phyloP scores from a whole-genome alignment of 2,329 filamentous ascomycete genomes.

The Trichoderma endophyticum region DNA sequence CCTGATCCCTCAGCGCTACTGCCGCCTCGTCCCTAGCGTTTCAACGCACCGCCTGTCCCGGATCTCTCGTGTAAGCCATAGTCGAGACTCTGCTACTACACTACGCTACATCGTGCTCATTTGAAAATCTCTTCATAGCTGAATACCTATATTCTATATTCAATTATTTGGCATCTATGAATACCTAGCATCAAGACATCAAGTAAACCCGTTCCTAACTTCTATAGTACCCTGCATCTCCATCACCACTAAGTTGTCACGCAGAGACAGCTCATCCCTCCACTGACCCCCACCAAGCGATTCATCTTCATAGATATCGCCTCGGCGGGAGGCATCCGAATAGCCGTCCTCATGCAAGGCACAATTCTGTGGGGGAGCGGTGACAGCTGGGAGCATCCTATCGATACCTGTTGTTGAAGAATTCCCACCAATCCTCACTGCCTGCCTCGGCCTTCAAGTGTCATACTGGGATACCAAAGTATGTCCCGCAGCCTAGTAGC shows the following conservation, averaged over 20 bases:
- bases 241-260: not conserved
- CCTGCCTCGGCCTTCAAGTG: too few relatives aligned
- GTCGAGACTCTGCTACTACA: not conserved
- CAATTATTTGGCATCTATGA: not conserved
- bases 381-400: not conserved
- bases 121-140: not conserved
- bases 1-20: slow-evolving; percentile 14
- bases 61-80: not conserved
- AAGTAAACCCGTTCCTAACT: not conserved
- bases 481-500: not conserved
- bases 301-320: not conserved
- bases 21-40: not conserved
- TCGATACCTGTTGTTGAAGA: not conserved
- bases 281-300: slow-evolving; percentile 13
- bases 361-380: slow-evolving; percentile 7
- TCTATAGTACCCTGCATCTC: not conserved
- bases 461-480: too few relatives aligned
- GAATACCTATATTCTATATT: not conserved
- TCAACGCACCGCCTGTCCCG: not conserved
- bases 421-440: slow-evolving; percentile 4
- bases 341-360: slow-evolving; percentile 15
- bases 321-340: not conserved
- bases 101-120: not conserved
- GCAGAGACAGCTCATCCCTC: not conserved
- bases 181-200: not conserved